phyloP scores from a whole-genome alignment of 176 grass and related monocot genomes.

The Pontederia crassipes region DNA sequence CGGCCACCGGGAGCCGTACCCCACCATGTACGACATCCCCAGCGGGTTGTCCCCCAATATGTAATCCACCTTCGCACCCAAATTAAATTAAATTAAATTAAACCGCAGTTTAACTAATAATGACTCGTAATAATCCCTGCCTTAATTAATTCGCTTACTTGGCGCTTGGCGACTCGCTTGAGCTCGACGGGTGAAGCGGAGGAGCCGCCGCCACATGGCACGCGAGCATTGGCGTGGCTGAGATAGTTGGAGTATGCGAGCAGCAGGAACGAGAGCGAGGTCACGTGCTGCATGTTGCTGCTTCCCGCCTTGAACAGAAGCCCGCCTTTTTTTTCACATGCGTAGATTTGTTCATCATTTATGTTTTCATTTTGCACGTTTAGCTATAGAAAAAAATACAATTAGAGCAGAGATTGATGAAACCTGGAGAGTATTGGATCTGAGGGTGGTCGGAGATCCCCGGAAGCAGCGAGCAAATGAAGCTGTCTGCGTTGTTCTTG shows the following conservation, averaged over 20 bases:
- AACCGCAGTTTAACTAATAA: too few species aligned
- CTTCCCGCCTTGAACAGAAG: constrained; percentile 78
- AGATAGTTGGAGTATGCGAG: constrained; percentile 87
- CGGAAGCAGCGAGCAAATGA: constrained; percentile 88
- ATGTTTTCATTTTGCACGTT: neutral
- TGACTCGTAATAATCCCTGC: too few species aligned
- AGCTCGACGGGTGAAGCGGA: constrained; percentile 46
- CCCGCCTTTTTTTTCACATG: constrained; percentile 28
- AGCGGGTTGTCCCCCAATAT: constrained; percentile 89
- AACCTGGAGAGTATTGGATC: constrained; percentile 82
- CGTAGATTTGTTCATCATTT: neutral
- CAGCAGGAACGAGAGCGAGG: constrained; percentile 77
- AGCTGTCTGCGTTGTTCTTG: constrained; percentile 69
- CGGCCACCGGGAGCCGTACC: constrained; percentile 55
- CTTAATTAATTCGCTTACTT: constrained; percentile 18
- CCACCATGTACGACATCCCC: constrained; percentile 96
- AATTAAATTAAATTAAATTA: constrained; percentile 3
- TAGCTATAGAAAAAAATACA: neutral
- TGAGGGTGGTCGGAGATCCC: constrained; percentile 66
- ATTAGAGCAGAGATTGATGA: neutral
- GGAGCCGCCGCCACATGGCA: constrained; percentile 31
- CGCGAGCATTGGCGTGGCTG: constrained; percentile 66
- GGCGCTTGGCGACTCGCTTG: constrained; percentile 68
- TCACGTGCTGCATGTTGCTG: constrained; percentile 99
- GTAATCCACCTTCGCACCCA: constrained; percentile 57